A percentile compares a stretch with the other conserved stretches of the same genome.
phyloP scores from a whole-genome alignment of 768 basidiomycete species.

The Royoungia palumana region DNA sequence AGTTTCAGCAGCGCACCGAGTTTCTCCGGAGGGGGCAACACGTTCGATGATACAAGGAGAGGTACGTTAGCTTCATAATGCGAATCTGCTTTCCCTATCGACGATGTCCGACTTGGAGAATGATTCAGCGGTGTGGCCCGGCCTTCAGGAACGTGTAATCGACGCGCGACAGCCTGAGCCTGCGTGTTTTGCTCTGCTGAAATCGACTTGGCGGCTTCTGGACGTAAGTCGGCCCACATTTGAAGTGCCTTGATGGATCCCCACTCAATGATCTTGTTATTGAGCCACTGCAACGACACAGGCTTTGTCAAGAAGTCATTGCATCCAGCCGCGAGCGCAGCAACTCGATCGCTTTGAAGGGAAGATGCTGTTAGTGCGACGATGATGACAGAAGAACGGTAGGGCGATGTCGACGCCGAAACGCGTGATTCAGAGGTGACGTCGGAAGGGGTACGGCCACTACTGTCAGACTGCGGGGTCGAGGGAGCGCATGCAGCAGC shows the following conservation, averaged over 20 bases:
- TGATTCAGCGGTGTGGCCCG: slow-evolving; percentile 35
- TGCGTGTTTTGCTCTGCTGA: slow-evolving; percentile 45
- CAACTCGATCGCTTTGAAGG: slow-evolving; percentile 91
- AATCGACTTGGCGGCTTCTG: slow-evolving; percentile 51
- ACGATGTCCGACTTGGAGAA: slow-evolving; percentile 39
- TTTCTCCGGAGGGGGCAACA: slow-evolving; percentile 17
- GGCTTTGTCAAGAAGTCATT: slow-evolving; percentile 99
- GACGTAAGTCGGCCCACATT: slow-evolving; percentile 85
- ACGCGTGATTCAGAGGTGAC: slow-evolving; percentile 46
- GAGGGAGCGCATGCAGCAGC: slow-evolving; percentile 65
- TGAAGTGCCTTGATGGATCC: slow-evolving; percentile 93
- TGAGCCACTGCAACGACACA: slow-evolving; percentile 91
- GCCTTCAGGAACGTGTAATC: slow-evolving; percentile 48
- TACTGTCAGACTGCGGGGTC: slow-evolving; percentile 58
- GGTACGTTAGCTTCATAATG: slow-evolving; percentile 13
- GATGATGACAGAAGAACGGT: slow-evolving; percentile 94
- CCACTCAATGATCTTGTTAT: slow-evolving; percentile 99
- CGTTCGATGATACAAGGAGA: slow-evolving; percentile 15
- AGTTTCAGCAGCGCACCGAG: slow-evolving; percentile 27
- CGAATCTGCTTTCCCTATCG: slow-evolving; percentile 27
- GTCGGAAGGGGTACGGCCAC: slow-evolving; percentile 51
- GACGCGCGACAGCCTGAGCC: slow-evolving; percentile 45
- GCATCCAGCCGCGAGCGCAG: slow-evolving; percentile 96
- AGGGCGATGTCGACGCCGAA: slow-evolving; percentile 50
- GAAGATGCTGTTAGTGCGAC: slow-evolving; percentile 98